These are phyloP conservation scores for Gossypium ekmanianum DNA, from an alignment of 345 rosid genomes.

Conservation along the genomic window DNA sequence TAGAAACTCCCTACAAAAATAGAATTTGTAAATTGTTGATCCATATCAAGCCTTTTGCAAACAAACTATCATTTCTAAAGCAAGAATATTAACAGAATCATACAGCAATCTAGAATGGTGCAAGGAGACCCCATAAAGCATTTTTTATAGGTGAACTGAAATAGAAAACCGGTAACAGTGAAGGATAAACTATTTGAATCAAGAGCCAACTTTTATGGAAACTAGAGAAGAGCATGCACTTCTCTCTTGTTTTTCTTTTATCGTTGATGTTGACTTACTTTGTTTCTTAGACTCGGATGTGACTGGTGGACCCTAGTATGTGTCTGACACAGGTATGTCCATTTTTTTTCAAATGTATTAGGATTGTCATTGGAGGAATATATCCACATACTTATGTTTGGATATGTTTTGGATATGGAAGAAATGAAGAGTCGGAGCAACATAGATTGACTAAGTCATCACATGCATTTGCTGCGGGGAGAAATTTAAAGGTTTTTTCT, in stretches of 20 bases:
- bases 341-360: neutral
- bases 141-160: neutral
- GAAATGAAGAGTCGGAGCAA: neutral
- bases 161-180: neutral
- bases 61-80: neutral
- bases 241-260: neutral
- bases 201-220: neutral
- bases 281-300: neutral
- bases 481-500: neutral
- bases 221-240: neutral
- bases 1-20: conserved; percentile 58
- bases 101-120: neutral
- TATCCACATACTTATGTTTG: neutral
- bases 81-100: neutral
- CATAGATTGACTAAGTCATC: neutral
- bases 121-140: neutral
- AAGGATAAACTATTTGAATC: neutral
- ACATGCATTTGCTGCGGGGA: neutral
- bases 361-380: neutral
- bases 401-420: neutral
- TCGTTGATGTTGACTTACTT: neutral
- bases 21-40: conserved; percentile 10
- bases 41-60: neutral
- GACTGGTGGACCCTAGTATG: neutral
- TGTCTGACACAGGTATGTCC: neutral